Percentiles rank a stretch among this genome's conserved stretches.
phyloP scores from a whole-genome alignment of 2,329 filamentous ascomycete genomes.

The Alternaria solani region DNA sequence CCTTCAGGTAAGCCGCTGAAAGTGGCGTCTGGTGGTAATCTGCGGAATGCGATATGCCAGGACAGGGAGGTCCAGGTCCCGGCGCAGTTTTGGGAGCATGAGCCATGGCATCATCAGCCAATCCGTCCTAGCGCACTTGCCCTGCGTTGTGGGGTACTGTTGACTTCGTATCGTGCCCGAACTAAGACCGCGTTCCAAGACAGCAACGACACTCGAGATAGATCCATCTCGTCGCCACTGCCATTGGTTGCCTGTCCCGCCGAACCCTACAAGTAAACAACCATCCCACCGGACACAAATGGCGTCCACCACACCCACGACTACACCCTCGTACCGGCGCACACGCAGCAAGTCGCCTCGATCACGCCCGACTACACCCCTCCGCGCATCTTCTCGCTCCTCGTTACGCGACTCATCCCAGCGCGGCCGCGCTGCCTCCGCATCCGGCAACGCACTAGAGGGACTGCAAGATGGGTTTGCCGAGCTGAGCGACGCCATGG shows the following conservation, averaged over 20 bases:
- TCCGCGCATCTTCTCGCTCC: conserved; percentile 87
- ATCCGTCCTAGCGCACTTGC: conserved; percentile 14
- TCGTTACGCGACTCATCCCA: conserved; percentile 72
- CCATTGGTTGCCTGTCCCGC: not conserved
- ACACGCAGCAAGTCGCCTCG: conserved; percentile 65
- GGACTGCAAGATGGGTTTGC: conserved; percentile 88
- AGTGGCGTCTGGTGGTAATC: not conserved
- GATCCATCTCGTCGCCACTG: not conserved
- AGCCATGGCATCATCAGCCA: conserved; percentile 16
- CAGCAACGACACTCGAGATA: not conserved
- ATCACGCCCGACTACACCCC: conserved; percentile 87
- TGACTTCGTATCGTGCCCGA: conserved; percentile 3
- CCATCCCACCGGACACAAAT: conserved; percentile 11
- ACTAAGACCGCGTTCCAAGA: conserved; percentile 1
- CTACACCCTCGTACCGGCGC: conserved; percentile 44
- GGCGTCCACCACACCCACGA: conserved; percentile 36
- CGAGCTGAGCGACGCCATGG: conserved; percentile 91
- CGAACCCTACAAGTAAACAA: not conserved
- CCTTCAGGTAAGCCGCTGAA: not conserved
- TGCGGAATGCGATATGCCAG: not conserved
- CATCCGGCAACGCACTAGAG: conserved; percentile 75
- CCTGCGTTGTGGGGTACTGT: conserved; percentile 17
- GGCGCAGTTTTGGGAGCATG: conserved; percentile 4
- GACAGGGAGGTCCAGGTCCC: not conserved
- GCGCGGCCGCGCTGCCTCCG: conserved; percentile 54